These are phyloP conservation scores for Lipomyces mesembrius DNA, from an alignment of 805 yeast species.

Conservation along the genomic window DNA sequence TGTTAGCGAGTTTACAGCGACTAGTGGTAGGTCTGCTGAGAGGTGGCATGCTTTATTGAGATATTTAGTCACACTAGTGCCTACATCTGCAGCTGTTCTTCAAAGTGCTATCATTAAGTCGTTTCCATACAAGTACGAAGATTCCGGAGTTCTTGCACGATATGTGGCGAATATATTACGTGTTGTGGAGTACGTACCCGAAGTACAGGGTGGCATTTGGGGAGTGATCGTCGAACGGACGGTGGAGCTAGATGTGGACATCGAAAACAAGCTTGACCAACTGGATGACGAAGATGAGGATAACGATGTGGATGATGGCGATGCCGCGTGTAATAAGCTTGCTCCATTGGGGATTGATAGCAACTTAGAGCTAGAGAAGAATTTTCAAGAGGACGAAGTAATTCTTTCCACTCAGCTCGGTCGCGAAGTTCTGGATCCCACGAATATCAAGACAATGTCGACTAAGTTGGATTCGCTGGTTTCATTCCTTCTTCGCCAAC, in stretches of 20 bases:
- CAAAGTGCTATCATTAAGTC: constrained; percentile 59
- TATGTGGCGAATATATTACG: constrained; percentile 68
- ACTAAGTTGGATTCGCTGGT: constrained; percentile 73
- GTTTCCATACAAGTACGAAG: constrained; percentile 81
- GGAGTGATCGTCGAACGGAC: constrained; percentile 75
- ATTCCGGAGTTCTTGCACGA: constrained; percentile 57
- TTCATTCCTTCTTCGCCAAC: constrained; percentile 57
- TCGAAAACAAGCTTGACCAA: constrained; percentile 86
- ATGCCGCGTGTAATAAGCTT: constrained; percentile 21
- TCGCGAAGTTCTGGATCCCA: constrained; percentile 14
- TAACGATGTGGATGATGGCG: constrained; percentile 49
- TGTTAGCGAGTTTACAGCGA: constrained; percentile 60
- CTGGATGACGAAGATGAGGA: constrained; percentile 74
- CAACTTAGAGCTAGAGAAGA: constrained; percentile 6
- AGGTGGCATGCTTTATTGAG: constrained; percentile 69
- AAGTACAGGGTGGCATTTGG: constrained; percentile 77
- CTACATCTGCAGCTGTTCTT: constrained; percentile 74
- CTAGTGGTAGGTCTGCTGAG: constrained; percentile 41
- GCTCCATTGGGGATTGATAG: neutral
- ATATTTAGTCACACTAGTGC: constrained; percentile 71
- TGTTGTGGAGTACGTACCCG: constrained; percentile 71
- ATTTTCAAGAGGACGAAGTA: constrained; percentile 21
- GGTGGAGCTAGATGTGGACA: constrained; percentile 87
- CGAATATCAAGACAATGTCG: constrained; percentile 26
- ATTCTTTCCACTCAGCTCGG: constrained; percentile 22